Conservation (phyloP, 352 stramenopile species). For the Pythium scleroteichum region DNA sequence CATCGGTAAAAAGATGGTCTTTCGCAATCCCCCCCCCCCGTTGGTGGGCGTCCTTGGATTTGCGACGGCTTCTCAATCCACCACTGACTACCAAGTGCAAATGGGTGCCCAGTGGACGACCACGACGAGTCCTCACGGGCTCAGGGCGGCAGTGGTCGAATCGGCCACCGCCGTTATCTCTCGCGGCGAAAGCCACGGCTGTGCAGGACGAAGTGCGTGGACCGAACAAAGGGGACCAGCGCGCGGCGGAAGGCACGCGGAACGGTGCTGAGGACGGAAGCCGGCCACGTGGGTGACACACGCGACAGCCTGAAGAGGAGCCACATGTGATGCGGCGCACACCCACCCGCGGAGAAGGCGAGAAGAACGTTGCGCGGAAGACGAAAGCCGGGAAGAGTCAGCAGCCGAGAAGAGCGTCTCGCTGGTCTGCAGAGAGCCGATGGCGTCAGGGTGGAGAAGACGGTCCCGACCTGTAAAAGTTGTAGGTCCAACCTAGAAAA, state of each 20-base stretch:
- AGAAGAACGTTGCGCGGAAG: not conserved
- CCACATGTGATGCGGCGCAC: not conserved
- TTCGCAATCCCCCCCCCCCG: too few relatives aligned
- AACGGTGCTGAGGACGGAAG: conserved; percentile 6
- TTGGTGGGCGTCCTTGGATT: too few relatives aligned
- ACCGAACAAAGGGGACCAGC: not conserved
- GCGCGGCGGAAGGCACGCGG: conserved; percentile 3
- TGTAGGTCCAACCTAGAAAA: not conserved
- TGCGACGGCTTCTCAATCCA: too few relatives aligned
- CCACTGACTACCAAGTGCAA: too few relatives aligned
- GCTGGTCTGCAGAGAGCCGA: not conserved
- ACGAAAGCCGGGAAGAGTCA: not conserved
- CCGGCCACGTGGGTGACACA: not conserved
- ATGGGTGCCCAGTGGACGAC: too few relatives aligned
- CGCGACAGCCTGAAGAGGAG: not conserved
- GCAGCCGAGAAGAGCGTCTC: not conserved
- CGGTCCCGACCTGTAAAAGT: not conserved
- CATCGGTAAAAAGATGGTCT: not conserved
- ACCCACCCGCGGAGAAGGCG: not conserved
- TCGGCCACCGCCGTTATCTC: conserved; percentile 9
- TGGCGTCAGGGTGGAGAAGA: conserved; percentile 1
- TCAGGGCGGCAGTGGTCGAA: not conserved
- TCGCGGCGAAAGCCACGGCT: too few relatives aligned
- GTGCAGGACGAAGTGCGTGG: too few relatives aligned
- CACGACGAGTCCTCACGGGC: too few relatives aligned